A percentile compares a stretch with the other conserved stretches of the same genome.
phyloP scores from a whole-genome alignment of 23 red algal genomes.

The Gracilaria vermiculophylla region DNA sequence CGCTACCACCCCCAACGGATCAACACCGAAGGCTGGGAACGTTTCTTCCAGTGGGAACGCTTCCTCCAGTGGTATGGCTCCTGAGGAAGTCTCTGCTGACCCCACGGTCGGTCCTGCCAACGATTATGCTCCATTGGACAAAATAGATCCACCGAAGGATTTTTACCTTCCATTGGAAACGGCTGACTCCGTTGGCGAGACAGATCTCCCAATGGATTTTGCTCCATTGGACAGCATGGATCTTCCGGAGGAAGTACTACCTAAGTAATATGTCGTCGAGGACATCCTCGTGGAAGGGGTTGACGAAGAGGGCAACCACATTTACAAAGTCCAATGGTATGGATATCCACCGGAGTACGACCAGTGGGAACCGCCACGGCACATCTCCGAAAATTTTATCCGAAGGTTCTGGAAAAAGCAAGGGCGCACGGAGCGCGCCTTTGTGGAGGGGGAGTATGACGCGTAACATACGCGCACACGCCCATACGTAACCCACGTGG shows the following conservation, averaged over 20 bases:
- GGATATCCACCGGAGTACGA: neutral
- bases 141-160: too few species aligned
- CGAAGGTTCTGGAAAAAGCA: conserved; percentile 14
- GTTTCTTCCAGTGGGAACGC: too few species aligned
- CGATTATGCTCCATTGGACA: neutral
- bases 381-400: neutral
- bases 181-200: too few species aligned
- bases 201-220: too few species aligned
- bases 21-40: too few species aligned
- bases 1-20: too few species aligned
- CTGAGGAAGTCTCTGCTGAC: too few species aligned
- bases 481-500: too few species aligned
- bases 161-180: too few species aligned
- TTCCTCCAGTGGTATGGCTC: too few species aligned
- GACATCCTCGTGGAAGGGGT: neutral
- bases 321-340: conserved; percentile 15
- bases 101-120: neutral
- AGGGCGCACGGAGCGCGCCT: conserved; percentile 1
- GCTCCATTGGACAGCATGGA: too few species aligned
- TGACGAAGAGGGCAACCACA: neutral
- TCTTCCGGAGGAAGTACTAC: neutral
- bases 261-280: neutral
- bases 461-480: too few species aligned
- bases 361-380: neutral
- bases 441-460: conserved; percentile 3